Base-by-base conservation (phyloP, 2,329 filamentous ascomycete genomes). In the Dactylellina haptotyla region DNA sequence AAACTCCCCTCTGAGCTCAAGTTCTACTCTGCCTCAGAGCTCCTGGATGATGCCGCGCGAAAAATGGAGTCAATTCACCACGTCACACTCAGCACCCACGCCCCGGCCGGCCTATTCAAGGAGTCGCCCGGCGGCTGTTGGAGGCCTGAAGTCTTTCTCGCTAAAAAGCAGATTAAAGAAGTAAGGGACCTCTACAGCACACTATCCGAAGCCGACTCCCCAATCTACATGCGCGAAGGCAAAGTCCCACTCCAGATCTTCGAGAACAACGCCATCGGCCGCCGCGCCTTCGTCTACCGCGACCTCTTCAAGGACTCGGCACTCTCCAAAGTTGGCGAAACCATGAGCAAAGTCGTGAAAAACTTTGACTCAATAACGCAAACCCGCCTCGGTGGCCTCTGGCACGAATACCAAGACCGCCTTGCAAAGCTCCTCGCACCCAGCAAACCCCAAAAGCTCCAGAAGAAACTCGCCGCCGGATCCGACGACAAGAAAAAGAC, bases 391-490 rank as follows among this genome's bases (percentile, higher is more conserved):
- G 69, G 69, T 26, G 34, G 39, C 10, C 61, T 73, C 14, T 73
- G 69, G 69, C 69, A 73, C 30, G 61, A 73, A 12, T 73, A 73
- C 23, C 69, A 73, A 16, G 69, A 73, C 23, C 54, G 69, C 5
- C 16, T 62, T 23, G 69, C 62, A 8, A 23, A 18, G 1, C 20
- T 73, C 20, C 61, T 73, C 26, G 69, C 61, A 18, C 69, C 69
- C 0, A 30, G 34, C 9, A 72, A 72, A 39, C 5, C 30, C 4
- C 53, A 54, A 18, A 59, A 72, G 12, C 6, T 34, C 6, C 8
- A 6, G 34, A 48, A 30, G 8, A 57, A 59, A 20, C 32, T 34
- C 18, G 54, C 51, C 34, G 54, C 45, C 34, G 64, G n/a, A n/a
- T n/a, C n/a, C n/a, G n/a, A n/a, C n/a, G n/a, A n/a, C n/a, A n/a